phyloP scores from a whole-genome alignment of 2,329 filamentous ascomycete genomes.

The Pleurostoma richardsiae region DNA sequence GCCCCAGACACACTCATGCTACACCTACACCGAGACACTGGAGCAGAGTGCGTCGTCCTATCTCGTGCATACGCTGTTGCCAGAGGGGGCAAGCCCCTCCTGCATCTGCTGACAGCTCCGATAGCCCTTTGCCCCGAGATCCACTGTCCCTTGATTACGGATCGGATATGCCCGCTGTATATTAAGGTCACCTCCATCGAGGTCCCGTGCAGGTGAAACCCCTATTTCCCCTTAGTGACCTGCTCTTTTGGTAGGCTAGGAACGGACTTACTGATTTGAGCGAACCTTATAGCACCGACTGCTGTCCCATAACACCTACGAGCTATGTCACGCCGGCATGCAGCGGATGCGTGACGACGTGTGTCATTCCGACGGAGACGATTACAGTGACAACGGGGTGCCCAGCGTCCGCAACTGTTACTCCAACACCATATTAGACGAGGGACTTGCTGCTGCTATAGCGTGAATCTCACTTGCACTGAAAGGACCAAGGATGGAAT shows the following conservation, averaged over 20 bases:
- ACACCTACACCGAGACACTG: constrained; percentile 16
- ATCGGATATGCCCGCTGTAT: constrained; percentile 20
- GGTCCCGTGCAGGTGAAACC: constrained; percentile 24
- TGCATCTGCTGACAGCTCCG: neutral
- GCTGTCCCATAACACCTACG: constrained; percentile 30
- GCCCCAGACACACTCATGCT: constrained; percentile 14
- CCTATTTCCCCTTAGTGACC: neutral
- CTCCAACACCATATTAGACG: too few relatives aligned
- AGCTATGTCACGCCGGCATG: constrained; percentile 13
- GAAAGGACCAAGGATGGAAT: too few relatives aligned
- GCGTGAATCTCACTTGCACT: too few relatives aligned
- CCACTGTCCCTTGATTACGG: constrained; percentile 8
- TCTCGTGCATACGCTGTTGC: neutral
- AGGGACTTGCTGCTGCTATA: too few relatives aligned
- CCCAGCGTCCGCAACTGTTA: neutral
- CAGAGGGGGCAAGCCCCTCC: neutral
- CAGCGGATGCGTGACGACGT: constrained; percentile 17
- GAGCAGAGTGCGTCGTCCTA: constrained; percentile 4
- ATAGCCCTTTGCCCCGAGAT: constrained; percentile 1
- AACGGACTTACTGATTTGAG: too few relatives aligned
- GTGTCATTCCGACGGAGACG: constrained; percentile 15
- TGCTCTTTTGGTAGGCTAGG: neutral
- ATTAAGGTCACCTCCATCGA: constrained; percentile 23
- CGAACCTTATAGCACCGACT: constrained; percentile 17
- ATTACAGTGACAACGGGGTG: constrained; percentile 15